A percentile compares a stretch with the other conserved stretches of the same genome.
phyloP scores from a whole-genome alignment of 2,329 filamentous ascomycete species.

The Cytospora schulzeri region DNA sequence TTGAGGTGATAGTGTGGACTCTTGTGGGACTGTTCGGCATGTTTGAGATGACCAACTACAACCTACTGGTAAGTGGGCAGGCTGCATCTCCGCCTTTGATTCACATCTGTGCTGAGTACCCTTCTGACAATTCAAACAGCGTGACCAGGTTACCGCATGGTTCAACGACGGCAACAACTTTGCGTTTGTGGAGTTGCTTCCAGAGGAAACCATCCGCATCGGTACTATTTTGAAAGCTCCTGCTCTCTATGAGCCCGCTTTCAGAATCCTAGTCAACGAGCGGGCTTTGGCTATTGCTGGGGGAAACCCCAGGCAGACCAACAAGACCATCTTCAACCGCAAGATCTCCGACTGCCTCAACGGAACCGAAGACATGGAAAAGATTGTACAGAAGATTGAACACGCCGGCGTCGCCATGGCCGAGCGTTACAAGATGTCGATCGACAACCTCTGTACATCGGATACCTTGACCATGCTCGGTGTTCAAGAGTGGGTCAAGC shows the following conservation, averaged over 20 bases:
- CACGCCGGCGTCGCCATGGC: slow-evolving; percentile 58
- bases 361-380: slow-evolving; percentile 20
- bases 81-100: neutral
- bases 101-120: neutral
- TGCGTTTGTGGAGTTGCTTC: slow-evolving; percentile 63
- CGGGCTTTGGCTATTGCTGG: slow-evolving; percentile 52
- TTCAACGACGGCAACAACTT: slow-evolving; percentile 56
- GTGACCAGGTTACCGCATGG: slow-evolving; percentile 59
- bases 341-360: slow-evolving; percentile 17
- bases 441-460: slow-evolving; percentile 39
- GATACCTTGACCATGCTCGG: slow-evolving; percentile 37
- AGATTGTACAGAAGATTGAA: slow-evolving; percentile 31
- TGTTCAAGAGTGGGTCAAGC: slow-evolving; percentile 40
- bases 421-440: slow-evolving; percentile 44
- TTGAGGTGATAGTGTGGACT: slow-evolving; percentile 53
- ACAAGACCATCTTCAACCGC: slow-evolving; percentile 22
- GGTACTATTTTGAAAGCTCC: slow-evolving; percentile 50
- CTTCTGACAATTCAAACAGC: slow-evolving; percentile 33
- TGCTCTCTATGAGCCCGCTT: slow-evolving; percentile 50
- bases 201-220: slow-evolving; percentile 63
- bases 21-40: slow-evolving; percentile 64
- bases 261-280: slow-evolving; percentile 65
- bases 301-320: slow-evolving; percentile 35
- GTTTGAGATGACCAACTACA: slow-evolving; percentile 50
- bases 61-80: slow-evolving; percentile 40